phyloP scores from a whole-genome alignment of 495 filamentous ascomycete species.

The Trichocladium antarcticum region DNA sequence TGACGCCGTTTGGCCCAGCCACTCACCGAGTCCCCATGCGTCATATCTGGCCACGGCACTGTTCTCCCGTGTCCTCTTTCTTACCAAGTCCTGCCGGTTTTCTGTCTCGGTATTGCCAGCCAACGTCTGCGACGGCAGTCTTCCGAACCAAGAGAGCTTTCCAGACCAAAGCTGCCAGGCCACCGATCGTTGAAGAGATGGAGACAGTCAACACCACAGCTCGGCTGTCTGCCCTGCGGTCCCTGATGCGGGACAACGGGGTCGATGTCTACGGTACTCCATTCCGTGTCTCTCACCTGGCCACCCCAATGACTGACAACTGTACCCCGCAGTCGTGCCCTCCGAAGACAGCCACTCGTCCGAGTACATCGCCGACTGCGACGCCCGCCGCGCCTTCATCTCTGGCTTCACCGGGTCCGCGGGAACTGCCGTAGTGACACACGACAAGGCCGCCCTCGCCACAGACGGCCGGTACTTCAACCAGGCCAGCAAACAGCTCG shows the following conservation, averaged over 20 bases:
- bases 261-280: constrained; percentile 88
- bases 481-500: constrained; percentile 86
- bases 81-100: constrained; percentile 8
- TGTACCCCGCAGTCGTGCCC: constrained; percentile 59
- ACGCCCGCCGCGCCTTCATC: constrained; percentile 84
- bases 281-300: background rate
- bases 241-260: constrained; percentile 78
- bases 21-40: constrained; percentile 12
- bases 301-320: constrained; percentile 7
- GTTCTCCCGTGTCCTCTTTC: constrained; percentile 6
- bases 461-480: constrained; percentile 99
- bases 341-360: constrained; percentile 97
- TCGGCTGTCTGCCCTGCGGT: constrained; percentile 63
- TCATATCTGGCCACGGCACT: constrained; percentile 19
- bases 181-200: constrained; percentile 49
- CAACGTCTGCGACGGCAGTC: constrained; percentile 5
- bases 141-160: constrained; percentile 8
- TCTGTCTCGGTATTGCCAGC: constrained; percentile 1
- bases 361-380: constrained; percentile 92
- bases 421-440: constrained; percentile 80
- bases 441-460: constrained; percentile 76
- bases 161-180: background rate
- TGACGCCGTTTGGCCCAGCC: background rate
- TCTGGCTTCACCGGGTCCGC: constrained; percentile 94
- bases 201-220: constrained; percentile 70